phyloP scores from a whole-genome alignment of 192 early-diverging fungal species.

The Mycoemilia scoparia region DNA sequence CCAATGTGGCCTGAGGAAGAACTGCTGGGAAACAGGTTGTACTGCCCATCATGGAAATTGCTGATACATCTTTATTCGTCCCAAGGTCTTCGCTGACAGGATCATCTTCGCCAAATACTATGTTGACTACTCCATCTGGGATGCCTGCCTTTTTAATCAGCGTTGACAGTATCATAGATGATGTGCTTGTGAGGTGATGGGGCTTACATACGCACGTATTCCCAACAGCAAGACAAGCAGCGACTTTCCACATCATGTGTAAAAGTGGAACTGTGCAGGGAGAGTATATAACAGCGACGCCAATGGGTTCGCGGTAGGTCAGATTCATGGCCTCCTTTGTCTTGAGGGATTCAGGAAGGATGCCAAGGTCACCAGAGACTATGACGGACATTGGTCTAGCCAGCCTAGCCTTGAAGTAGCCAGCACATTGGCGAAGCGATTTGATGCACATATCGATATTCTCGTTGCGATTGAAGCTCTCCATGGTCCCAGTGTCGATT shows the following conservation, averaged over 20 bases:
- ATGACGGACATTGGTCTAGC: no score
- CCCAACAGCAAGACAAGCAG: conserved; percentile 56
- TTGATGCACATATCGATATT: conserved; percentile 37
- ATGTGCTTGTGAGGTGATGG: conserved; percentile 46
- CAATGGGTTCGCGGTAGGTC: conserved; percentile 40
- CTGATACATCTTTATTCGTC: conserved; percentile 41
- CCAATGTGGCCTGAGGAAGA: conserved; percentile 36
- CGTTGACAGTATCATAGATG: conserved; percentile 40
- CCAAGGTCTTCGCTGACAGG: conserved; percentile 52
- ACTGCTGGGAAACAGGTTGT: conserved; percentile 45
- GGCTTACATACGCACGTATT: conserved; percentile 66
- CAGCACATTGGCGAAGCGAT: conserved; percentile 63
- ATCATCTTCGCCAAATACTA: conserved; percentile 59
- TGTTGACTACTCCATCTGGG: conserved; percentile 64
- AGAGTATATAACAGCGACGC: conserved; percentile 60
- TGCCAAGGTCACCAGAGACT: conserved; percentile 26
- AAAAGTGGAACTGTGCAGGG: conserved; percentile 59
- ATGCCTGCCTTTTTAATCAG: conserved; percentile 51
- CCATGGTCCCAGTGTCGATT: no score
- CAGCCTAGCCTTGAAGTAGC: no score
- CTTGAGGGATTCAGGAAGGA: conserved; percentile 3
- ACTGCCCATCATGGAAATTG: conserved; percentile 64
- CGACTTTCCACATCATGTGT: conserved; percentile 67
- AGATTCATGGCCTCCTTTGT: conserved; percentile 23
- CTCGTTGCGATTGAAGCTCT: no score